Evolutionary conservation across 495 filamentous ascomycete species (phyloP).

Genomic region (Stereocaulon alpinum): DNA sequence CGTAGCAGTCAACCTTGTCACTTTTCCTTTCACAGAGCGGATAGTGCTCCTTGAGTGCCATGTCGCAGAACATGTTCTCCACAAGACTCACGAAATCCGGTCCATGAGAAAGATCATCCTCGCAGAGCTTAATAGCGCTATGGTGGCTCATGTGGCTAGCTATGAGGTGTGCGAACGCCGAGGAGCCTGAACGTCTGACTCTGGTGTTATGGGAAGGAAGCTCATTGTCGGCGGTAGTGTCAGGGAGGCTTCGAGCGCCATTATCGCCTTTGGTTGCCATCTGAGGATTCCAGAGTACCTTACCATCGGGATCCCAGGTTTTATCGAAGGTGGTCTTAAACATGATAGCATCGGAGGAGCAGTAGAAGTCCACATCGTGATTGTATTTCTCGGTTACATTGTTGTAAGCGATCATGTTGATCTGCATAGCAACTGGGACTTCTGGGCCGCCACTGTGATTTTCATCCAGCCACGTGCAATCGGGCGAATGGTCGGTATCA

Average conservation of each 20-base stretch:
- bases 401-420: slow-evolving; percentile 6
- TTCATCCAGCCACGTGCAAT: slow-evolving; percentile 6
- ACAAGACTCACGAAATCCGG: slow-evolving; percentile 3
- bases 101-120: not conserved
- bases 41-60: not conserved
- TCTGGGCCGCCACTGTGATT: not conserved
- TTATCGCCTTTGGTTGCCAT: not conserved
- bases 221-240: not conserved
- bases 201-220: not conserved
- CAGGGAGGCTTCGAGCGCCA: not conserved
- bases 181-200: not conserved
- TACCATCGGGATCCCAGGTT: not conserved
- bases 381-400: not conserved
- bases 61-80: slow-evolving; percentile 7
- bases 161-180: not conserved
- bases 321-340: not conserved
- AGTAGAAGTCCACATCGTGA: not conserved
- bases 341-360: not conserved
- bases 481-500: not conserved
- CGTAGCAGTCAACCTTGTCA: not conserved
- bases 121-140: slow-evolving; percentile 5
- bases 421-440: not conserved
- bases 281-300: not conserved
- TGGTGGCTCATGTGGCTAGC: not conserved
- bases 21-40: not conserved